A percentile compares a stretch with the other conserved stretches of the same genome.
phyloP scores from a whole-genome alignment of 176 grass and related monocot genomes.

The Cymbopogon citratus region DNA sequence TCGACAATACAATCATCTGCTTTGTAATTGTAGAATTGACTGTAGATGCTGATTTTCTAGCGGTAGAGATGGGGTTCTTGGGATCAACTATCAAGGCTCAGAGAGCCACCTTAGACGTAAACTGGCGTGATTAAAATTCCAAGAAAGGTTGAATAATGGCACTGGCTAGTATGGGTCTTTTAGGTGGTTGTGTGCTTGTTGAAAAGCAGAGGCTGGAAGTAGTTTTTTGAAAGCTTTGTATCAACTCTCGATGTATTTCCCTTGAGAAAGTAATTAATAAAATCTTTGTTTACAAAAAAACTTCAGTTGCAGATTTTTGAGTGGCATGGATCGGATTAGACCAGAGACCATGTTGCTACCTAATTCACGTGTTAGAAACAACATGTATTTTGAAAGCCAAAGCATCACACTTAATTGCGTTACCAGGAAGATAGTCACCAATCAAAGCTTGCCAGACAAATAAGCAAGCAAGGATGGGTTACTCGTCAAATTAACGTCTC shows the following conservation, averaged over 20 bases:
- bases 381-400: not conserved
- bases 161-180: not conserved
- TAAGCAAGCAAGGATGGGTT: not conserved
- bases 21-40: too few relatives aligned
- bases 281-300: not conserved
- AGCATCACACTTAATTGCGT: not conserved
- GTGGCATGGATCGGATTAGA: not conserved
- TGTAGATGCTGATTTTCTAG: too few relatives aligned
- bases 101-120: too few relatives aligned
- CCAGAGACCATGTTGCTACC: not conserved
- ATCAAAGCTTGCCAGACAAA: not conserved
- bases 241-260: not conserved
- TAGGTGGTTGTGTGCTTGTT: not conserved
- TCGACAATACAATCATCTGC: too few relatives aligned
- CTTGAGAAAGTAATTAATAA: not conserved
- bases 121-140: not conserved
- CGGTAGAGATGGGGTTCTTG: too few relatives aligned
- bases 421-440: not conserved
- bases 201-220: not conserved
- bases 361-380: not conserved
- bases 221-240: not conserved
- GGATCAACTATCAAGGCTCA: too few relatives aligned
- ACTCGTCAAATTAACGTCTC: constrained; percentile 3
- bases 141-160: not conserved
- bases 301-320: not conserved